These are phyloP conservation scores for Olyra latifolia DNA, from an alignment of 176 grass and related monocot species.

Conservation along the genomic window DNA sequence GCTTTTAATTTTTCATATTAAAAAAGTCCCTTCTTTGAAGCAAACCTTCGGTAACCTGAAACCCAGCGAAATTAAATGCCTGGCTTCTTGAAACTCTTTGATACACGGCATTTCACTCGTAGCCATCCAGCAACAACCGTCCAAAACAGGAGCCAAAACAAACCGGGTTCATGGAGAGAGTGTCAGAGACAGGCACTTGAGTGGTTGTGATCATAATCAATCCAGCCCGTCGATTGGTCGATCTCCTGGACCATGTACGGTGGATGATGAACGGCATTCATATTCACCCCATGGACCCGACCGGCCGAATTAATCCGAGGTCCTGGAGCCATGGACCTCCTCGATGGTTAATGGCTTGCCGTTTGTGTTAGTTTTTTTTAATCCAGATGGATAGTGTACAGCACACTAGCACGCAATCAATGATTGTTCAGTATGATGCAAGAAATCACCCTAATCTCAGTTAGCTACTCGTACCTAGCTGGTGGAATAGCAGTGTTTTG, in stretches of 20 bases:
- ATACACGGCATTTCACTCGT: no score
- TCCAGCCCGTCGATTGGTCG: not conserved
- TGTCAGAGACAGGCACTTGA: not conserved
- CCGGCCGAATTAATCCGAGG: not conserved
- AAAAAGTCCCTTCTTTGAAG: no score
- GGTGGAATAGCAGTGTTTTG: not conserved
- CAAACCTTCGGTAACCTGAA: no score
- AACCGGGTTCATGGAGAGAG: no score
- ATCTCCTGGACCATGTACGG: not conserved
- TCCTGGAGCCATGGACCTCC: not conserved
- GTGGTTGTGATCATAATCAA: not conserved
- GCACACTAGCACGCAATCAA: not conserved
- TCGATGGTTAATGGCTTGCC: not conserved
- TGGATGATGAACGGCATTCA: not conserved
- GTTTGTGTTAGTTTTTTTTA: not conserved
- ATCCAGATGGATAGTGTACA: not conserved
- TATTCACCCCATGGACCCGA: not conserved
- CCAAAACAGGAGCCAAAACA: no score
- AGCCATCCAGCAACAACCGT: no score
- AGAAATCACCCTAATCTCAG: not conserved
- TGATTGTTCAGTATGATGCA: not conserved
- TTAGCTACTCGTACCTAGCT: slow-evolving; percentile 19
- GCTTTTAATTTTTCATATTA: no score
- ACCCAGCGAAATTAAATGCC: no score
- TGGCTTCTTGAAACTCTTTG: no score